Conservation (phyloP, 768 basidiomycete species). For the Amyloporia xantha region DNA sequence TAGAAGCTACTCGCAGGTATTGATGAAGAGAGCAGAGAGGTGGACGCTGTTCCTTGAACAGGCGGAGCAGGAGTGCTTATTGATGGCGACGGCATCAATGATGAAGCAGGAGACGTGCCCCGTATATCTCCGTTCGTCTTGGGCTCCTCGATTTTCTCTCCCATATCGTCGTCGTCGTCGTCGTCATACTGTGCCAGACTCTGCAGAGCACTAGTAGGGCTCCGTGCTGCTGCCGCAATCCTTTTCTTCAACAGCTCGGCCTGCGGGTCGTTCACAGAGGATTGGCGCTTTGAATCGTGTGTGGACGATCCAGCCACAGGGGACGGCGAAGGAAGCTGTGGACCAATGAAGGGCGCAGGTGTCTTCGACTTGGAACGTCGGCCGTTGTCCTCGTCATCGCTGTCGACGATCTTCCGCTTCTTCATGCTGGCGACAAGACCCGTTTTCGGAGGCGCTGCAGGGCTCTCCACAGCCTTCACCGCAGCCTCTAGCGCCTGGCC, state of each 20-base stretch:
- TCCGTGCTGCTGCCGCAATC: conserved; percentile 34
- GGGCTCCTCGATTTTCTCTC: conserved; percentile 22
- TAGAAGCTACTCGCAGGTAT: conserved; percentile 36
- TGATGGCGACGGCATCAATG: conserved; percentile 11
- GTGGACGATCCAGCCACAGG: conserved; percentile 4
- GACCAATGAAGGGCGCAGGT: conserved; percentile 54
- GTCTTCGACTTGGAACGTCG: conserved; percentile 44
- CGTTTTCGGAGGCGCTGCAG: conserved; percentile 24
- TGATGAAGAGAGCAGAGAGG: conserved; percentile 19
- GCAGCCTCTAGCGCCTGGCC: conserved; percentile 69
- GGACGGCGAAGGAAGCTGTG: conserved; percentile 45
- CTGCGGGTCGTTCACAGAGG: conserved; percentile 40
- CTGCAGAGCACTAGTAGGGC: conserved; percentile 28
- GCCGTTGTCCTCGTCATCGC: conserved; percentile 36
- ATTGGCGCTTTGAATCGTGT: conserved; percentile 22
- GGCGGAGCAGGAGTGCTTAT: conserved; percentile 25
- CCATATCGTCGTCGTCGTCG: conserved; percentile 31
- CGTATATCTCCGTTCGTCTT: conserved; percentile 1
- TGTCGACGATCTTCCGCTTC: conserved; percentile 42
- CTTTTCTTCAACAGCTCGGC: conserved; percentile 46
- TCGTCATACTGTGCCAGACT: conserved; percentile 36
- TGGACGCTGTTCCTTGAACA: conserved; percentile 17
- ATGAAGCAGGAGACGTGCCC: not conserved
- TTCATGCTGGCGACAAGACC: conserved; percentile 43
- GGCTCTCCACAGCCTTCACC: conserved; percentile 18